Evolutionary conservation across 306 rosid species (phyloP).

Genomic region (Inga oerstediana): DNA sequence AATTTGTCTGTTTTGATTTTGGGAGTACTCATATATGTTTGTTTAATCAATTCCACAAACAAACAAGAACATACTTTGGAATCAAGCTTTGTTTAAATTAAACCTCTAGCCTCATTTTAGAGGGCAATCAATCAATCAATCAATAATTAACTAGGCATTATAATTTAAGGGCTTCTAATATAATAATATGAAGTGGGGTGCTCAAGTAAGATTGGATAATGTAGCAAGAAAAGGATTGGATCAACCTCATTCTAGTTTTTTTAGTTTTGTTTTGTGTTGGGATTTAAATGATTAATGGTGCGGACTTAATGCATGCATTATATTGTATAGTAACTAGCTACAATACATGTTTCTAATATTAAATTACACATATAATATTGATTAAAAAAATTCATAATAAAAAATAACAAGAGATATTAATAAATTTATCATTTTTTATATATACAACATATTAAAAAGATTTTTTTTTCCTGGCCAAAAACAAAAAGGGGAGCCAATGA

Average conservation of each 20-base stretch:
- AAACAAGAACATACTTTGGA: constrained; percentile 34
- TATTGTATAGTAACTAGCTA: neutral
- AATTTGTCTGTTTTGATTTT: constrained; percentile 28
- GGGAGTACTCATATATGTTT: neutral
- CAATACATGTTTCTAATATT: neutral
- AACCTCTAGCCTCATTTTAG: neutral
- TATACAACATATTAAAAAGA: too few species aligned
- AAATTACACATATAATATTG: neutral
- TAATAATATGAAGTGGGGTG: neutral
- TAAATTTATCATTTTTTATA: too few species aligned
- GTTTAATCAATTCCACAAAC: constrained; percentile 17
- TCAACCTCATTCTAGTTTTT: constrained; percentile 1
- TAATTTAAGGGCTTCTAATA: neutral
- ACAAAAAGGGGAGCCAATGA: too few species aligned
- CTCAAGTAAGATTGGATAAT: neutral
- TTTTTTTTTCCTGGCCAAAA: too few species aligned
- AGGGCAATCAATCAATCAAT: neutral
- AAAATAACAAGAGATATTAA: too few species aligned
- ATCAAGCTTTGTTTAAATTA: neutral
- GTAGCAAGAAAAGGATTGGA: neutral
- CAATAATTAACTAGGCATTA: neutral
- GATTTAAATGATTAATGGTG: neutral
- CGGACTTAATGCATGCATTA: neutral
- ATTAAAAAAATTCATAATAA: too few species aligned
- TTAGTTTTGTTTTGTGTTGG: neutral